Evolutionary conservation across 805 yeast genomes (phyloP).

Genomic region (Wickerhamomyces sydowiorum): DNA sequence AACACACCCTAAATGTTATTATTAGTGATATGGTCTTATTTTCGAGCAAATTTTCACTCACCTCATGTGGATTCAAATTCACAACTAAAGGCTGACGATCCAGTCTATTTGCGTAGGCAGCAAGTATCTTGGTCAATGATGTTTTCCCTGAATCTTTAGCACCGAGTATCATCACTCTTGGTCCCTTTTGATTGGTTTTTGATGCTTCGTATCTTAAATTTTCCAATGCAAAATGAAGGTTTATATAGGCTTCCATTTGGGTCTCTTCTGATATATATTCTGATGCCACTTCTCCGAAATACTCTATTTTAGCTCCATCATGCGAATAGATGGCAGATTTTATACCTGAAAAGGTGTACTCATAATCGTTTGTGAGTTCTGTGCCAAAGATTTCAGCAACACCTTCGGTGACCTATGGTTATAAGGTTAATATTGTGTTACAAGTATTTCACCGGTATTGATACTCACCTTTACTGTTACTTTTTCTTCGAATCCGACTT

Average conservation of each 20-base stretch:
- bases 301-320: conserved; percentile 54
- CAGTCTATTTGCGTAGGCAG: conserved; percentile 72
- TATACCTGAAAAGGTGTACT: conserved; percentile 49
- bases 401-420: conserved; percentile 44
- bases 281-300: conserved; percentile 34
- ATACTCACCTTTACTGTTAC: conserved; percentile 41
- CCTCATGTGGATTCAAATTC: conserved; percentile 66
- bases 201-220: conserved; percentile 31
- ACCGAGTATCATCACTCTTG: conserved; percentile 66
- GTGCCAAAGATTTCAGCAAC: conserved; percentile 90
- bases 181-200: conserved; percentile 26
- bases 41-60: conserved; percentile 23
- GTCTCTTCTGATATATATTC: conserved; percentile 72
- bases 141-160: conserved; percentile 74
- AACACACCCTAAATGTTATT: conserved; percentile 41
- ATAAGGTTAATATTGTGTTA: background rate
- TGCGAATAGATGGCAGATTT: conserved; percentile 53
- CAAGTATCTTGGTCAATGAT: conserved; percentile 58
- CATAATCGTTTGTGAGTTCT: conserved; percentile 71
- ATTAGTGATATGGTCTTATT: conserved; percentile 13
- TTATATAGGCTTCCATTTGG: conserved; percentile 55
- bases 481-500: conserved; percentile 47
- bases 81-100: conserved; percentile 66
- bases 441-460: background rate
- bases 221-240: conserved; percentile 74